Conservation (phyloP, 352 stramenopile genomes). For the Globisporangium nagaii region DNA sequence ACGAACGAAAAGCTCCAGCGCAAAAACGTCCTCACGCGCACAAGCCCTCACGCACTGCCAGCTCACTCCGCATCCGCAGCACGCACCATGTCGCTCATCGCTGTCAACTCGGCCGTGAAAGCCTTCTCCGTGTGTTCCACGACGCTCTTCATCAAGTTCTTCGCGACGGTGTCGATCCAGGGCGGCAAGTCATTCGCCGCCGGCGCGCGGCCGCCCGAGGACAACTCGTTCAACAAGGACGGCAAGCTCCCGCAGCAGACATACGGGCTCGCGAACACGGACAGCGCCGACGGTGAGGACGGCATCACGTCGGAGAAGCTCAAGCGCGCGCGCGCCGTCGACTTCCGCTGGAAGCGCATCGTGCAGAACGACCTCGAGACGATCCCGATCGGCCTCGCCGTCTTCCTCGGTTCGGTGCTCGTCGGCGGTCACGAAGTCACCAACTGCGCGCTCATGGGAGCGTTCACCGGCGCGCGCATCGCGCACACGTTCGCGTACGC, state of each 20-base stretch:
- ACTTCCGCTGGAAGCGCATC: slow-evolving; percentile 38
- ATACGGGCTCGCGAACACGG: neutral
- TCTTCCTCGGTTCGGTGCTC: slow-evolving; percentile 38
- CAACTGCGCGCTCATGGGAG: slow-evolving; percentile 34
- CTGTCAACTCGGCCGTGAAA: slow-evolving; percentile 3
- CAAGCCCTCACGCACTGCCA: no score
- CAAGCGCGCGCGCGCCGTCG: slow-evolving; percentile 16
- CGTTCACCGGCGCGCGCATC: slow-evolving; percentile 35
- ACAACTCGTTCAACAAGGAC: slow-evolving; percentile 7
- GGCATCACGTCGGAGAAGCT: slow-evolving; percentile 35
- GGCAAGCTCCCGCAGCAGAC: slow-evolving; percentile 2
- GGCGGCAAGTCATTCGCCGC: slow-evolving; percentile 11
- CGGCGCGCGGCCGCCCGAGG: slow-evolving; percentile 9
- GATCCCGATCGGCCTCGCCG: slow-evolving; percentile 32
- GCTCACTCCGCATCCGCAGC: no score
- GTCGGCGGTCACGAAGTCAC: slow-evolving; percentile 32
- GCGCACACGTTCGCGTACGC: slow-evolving; percentile 39
- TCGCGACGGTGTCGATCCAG: slow-evolving; percentile 9
- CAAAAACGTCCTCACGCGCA: no score
- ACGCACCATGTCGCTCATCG: neutral
- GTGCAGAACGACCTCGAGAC: slow-evolving; percentile 44
- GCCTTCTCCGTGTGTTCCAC: slow-evolving; percentile 10
- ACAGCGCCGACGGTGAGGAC: slow-evolving; percentile 5
- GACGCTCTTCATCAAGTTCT: slow-evolving; percentile 13
- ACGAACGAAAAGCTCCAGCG: neutral